Evolutionary conservation across 2,329 filamentous ascomycete species (phyloP), one percentile per base, ranked within the genome.

Genomic region (Graphilbum fragrans): DNA sequence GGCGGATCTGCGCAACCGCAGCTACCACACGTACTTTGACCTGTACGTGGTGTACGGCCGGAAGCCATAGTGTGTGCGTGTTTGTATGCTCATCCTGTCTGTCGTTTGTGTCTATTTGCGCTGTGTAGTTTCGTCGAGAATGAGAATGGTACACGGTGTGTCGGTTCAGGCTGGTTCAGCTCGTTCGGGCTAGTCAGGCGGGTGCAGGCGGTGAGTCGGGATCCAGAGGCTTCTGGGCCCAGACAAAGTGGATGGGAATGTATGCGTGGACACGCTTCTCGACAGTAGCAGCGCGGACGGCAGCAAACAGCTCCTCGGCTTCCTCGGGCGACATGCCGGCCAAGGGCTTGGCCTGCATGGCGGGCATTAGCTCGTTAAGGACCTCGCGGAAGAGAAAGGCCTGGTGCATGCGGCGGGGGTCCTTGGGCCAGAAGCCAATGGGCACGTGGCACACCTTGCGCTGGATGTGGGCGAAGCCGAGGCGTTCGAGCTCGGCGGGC

Each of bases 181-280:
- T n/a, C n/a, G n/a, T n/a, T n/a, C n/a, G n/a, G n/a, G n/a, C n/a
- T n/a, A n/a, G n/a, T n/a, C n/a, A n/a, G n/a, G n/a, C n/a, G n/a
- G n/a, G n/a, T n/a, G 17, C 11, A 41, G 19, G 9, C 10, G n/a
- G 21, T 27, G 12, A 22, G 4, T 16, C 3, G 17, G 8, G n/a
- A n/a, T n/a, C n/a, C n/a, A n/a, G n/a, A n/a, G 56, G 58, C 49
- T 68, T 70, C 45, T 70, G 65, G 3, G 60, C 67, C 48, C 59
- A 65, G 37, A 62, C 58, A 42, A 67, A 59, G 31, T 60, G 58
- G 19, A 60, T 60, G 34, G 64, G 62, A 32, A 70, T 47, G 32
- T 68, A 68, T 5, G 63, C 60, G 49, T 69, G 66, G 2, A 60
- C 43, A 5, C 34, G 31, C 22, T 45, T 52, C 37, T 64, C 55